phyloP scores from a whole-genome alignment of 73 alveolate genomes.

The Durusdinium trenchii region DNA sequence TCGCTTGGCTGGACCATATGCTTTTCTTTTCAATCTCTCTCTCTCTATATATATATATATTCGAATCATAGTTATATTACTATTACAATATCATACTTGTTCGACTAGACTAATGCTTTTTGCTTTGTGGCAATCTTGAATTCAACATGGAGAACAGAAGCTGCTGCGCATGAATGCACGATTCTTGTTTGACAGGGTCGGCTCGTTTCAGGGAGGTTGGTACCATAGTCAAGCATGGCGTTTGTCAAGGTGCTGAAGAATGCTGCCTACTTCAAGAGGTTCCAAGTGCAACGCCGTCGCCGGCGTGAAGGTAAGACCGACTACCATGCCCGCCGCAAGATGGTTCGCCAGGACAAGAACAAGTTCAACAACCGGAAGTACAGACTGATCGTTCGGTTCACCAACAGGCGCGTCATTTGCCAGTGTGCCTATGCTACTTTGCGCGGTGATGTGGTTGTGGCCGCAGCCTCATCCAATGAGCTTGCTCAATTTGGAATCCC shows the following conservation, averaged over 20 bases:
- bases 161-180: no score
- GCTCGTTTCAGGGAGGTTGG: constrained; percentile 42
- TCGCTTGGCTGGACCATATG: no score
- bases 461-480: constrained; percentile 99
- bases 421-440: constrained; percentile 99
- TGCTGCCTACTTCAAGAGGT: constrained; percentile 99
- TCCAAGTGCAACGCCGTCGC: constrained; percentile 99
- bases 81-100: no score
- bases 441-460: constrained; percentile 99
- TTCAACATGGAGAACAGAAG: no score
- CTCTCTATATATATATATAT: no score
- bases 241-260: constrained; percentile 99
- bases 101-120: no score
- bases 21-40: no score
- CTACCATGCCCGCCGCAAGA: constrained; percentile 99
- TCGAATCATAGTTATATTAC: no score
- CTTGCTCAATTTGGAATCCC: constrained; percentile 96
- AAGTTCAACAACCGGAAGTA: constrained; percentile 99
- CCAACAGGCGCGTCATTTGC: constrained; percentile 99
- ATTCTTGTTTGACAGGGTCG: no score
- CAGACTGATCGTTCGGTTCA: constrained; percentile 99
- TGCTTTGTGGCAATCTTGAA: no score
- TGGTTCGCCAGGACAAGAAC: constrained; percentile 99
- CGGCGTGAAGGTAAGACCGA: constrained; percentile 99
- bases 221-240: constrained; percentile 97